A percentile compares a stretch with the other conserved stretches of the same genome.
Evolutionary conservation across 768 basidiomycete species (phyloP).

Genomic region (Sistotremastrum suecicum): DNA sequence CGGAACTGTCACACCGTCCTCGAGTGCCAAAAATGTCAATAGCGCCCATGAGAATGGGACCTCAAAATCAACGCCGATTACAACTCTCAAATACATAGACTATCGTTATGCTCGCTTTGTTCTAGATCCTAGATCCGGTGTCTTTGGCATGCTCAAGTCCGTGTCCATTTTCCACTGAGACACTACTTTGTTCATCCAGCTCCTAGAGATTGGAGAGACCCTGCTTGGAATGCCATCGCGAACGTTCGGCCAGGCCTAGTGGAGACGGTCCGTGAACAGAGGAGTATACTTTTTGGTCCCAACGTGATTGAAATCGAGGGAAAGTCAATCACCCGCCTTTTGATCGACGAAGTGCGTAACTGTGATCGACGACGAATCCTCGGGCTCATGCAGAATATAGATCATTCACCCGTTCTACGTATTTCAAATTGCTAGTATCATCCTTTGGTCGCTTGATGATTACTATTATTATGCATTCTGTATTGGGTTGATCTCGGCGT

Average conservation of each 20-base stretch:
- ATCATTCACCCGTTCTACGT: constrained; percentile 97
- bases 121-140: constrained; percentile 67
- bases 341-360: constrained; percentile 72
- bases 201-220: constrained; percentile 81
- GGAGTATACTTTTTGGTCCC: constrained; percentile 60
- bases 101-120: constrained; percentile 90
- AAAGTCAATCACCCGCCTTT: constrained; percentile 61
- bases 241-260: constrained; percentile 54
- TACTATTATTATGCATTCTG: constrained; percentile 98
- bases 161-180: constrained; percentile 10
- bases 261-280: constrained; percentile 40
- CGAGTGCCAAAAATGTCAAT: constrained; percentile 7
- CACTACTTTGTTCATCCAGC: not conserved
- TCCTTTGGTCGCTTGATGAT: constrained; percentile 88
- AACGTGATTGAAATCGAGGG: constrained; percentile 87
- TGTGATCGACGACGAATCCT: not conserved
- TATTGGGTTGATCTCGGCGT: constrained; percentile 78
- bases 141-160: constrained; percentile 73
- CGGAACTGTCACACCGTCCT: constrained; percentile 8
- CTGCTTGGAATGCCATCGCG: constrained; percentile 46
- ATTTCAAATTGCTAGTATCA: constrained; percentile 91
- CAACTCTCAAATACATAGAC: constrained; percentile 55
- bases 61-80: constrained; percentile 18
- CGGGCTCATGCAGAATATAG: constrained; percentile 19
- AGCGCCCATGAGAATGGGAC: constrained; percentile 16